Percentiles rank a stretch among this genome's conserved stretches.
Conservation (phyloP, 2,329 filamentous ascomycete species). For the Periconia sp. region DNA sequence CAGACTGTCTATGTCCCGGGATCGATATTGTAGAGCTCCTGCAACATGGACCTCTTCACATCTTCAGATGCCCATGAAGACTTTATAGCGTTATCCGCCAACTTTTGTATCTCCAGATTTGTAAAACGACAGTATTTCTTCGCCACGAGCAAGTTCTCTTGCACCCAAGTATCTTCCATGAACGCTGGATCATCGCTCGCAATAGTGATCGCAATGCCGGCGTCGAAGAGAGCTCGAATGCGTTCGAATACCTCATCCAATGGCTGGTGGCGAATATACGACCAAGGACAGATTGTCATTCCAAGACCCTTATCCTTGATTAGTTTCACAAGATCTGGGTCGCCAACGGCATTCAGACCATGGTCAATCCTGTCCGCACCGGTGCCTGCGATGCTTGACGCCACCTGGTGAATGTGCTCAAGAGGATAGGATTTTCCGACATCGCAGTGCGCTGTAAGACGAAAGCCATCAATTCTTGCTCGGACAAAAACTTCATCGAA, state of each 20-base stretch:
- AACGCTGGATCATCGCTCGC: slow-evolving; percentile 50
- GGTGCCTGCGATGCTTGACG: slow-evolving; percentile 18
- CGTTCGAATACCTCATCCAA: slow-evolving; percentile 29
- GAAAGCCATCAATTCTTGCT: slow-evolving; percentile 48
- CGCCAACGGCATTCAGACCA: slow-evolving; percentile 45
- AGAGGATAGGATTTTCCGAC: slow-evolving; percentile 53
- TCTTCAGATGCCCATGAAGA: slow-evolving; percentile 51
- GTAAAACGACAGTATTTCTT: slow-evolving; percentile 46
- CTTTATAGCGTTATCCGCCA: slow-evolving; percentile 49
- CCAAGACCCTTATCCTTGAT: slow-evolving; percentile 39
- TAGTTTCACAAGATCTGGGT: slow-evolving; percentile 33
- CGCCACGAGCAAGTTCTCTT: slow-evolving; percentile 51
- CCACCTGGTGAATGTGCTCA: slow-evolving; percentile 46
- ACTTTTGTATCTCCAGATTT: slow-evolving; percentile 46
- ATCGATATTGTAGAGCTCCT: not conserved
- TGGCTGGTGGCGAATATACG: slow-evolving; percentile 45
- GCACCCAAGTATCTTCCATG: slow-evolving; percentile 54
- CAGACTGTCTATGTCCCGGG: not conserved
- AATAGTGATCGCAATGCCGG: slow-evolving; percentile 25
- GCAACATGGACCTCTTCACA: slow-evolving; percentile 2
- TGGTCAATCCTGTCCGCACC: slow-evolving; percentile 48
- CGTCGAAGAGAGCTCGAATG: slow-evolving; percentile 48
- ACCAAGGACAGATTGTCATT: slow-evolving; percentile 48
- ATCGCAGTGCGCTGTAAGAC: slow-evolving; percentile 55
- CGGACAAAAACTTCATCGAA: not conserved